Evolutionary conservation across 352 stramenopile species (phyloP).

Genomic region (Nannochloropsis limnetica): DNA sequence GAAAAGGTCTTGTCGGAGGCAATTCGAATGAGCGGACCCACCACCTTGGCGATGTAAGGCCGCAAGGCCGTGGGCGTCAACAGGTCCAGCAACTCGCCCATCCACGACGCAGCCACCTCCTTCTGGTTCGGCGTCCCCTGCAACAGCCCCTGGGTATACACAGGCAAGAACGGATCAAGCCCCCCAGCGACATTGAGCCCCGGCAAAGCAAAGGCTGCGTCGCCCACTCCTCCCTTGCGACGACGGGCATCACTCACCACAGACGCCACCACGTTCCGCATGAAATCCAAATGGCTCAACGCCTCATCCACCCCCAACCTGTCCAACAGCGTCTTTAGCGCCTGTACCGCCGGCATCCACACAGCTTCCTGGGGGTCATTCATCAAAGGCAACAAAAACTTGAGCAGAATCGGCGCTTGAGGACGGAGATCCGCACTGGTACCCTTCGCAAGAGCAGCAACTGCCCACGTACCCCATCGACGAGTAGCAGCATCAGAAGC

Average conservation of each 20-base stretch:
- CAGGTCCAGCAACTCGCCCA: constrained; percentile 91
- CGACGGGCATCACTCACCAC: constrained; percentile 87
- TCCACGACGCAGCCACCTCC: constrained; percentile 78
- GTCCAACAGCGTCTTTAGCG: constrained; percentile 77
- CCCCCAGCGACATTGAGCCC: constrained; percentile 57
- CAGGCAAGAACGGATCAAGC: constrained; percentile 68
- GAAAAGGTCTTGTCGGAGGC: constrained; percentile 91
- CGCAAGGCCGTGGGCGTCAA: constrained; percentile 74
- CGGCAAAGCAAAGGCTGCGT: constrained; percentile 54
- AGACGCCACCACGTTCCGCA: constrained; percentile 88
- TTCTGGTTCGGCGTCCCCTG: constrained; percentile 65
- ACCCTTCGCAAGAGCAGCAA: background rate
- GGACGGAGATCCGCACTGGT: background rate
- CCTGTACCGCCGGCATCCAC: constrained; percentile 72
- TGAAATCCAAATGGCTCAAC: constrained; percentile 88
- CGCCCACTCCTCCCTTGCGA: constrained; percentile 69
- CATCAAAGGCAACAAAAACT: constrained; percentile 87
- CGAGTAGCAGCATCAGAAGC: background rate
- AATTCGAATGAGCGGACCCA: constrained; percentile 93
- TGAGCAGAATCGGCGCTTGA: constrained; percentile 78
- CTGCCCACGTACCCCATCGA: background rate
- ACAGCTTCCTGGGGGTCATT: constrained; percentile 80
- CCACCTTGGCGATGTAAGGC: constrained; percentile 94
- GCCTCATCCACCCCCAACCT: constrained; percentile 77
- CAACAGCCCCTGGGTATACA: constrained; percentile 22